phyloP scores from a whole-genome alignment of 345 rosid species.

The Pseudoturritis turrita region DNA sequence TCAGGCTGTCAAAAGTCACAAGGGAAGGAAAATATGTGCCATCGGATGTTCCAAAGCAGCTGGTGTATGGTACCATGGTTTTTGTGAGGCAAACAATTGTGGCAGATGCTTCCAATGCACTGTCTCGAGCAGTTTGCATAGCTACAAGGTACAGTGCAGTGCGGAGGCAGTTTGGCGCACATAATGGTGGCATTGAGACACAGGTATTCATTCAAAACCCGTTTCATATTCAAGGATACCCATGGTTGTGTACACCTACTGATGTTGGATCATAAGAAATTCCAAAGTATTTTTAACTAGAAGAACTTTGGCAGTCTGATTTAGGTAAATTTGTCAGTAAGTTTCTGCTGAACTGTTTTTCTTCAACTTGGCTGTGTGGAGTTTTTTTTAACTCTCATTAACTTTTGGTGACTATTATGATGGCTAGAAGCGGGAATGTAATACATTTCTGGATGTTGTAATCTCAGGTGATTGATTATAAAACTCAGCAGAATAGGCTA shows the following conservation, averaged over 20 bases:
- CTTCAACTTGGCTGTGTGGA: neutral
- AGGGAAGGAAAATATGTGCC: slow-evolving; percentile 75
- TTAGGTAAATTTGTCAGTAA: neutral
- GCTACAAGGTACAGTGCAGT: slow-evolving; percentile 97
- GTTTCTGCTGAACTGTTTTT: neutral
- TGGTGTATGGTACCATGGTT: slow-evolving; percentile 96
- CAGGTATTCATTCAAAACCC: slow-evolving; percentile 49
- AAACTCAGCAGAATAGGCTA: slow-evolving; percentile 93
- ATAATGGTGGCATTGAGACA: slow-evolving; percentile 68
- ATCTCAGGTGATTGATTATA: slow-evolving; percentile 88
- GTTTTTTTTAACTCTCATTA: neutral
- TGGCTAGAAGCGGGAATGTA: slow-evolving; percentile 2
- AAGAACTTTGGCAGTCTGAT: neutral
- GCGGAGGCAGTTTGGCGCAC: slow-evolving; percentile 92
- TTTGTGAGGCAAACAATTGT: slow-evolving; percentile 85
- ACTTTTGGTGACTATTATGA: neutral
- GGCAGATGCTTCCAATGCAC: slow-evolving; percentile 76
- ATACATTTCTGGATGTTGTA: slow-evolving; percentile 10
- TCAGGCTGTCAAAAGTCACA: slow-evolving; percentile 85
- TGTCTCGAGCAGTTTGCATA: slow-evolving; percentile 91
- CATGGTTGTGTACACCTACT: neutral
- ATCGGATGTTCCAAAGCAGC: slow-evolving; percentile 86
- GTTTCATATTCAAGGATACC: neutral
- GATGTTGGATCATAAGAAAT: neutral
- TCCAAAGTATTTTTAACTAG: neutral